Conservation (phyloP, 1,139 yeast species). For the Pichia sp. region DNA sequence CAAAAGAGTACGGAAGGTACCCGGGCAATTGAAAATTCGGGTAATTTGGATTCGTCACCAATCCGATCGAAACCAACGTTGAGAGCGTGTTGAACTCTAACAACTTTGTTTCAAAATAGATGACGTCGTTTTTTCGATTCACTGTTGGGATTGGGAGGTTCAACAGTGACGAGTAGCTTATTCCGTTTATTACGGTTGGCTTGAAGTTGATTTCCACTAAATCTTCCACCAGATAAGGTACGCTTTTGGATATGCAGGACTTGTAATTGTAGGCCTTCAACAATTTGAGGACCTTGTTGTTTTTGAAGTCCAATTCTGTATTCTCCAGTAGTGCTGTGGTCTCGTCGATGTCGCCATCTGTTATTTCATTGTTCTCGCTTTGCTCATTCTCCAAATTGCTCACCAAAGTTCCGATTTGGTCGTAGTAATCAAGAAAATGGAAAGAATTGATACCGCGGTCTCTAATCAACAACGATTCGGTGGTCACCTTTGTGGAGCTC, state of each 20-base stretch:
- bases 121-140: slow-evolving; percentile 56
- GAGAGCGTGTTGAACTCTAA: slow-evolving; percentile 43
- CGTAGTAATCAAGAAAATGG: slow-evolving; percentile 38
- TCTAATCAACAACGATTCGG: slow-evolving; percentile 34
- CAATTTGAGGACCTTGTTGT: slow-evolving; percentile 6
- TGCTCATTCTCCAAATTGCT: slow-evolving; percentile 20
- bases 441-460: slow-evolving; percentile 50
- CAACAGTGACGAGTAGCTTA: slow-evolving; percentile 40
- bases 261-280: slow-evolving; percentile 6
- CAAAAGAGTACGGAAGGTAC: slow-evolving; percentile 71
- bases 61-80: slow-evolving; percentile 65
- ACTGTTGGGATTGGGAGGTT: slow-evolving; percentile 62
- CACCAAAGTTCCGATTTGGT: slow-evolving; percentile 27
- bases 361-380: slow-evolving; percentile 4
- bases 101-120: slow-evolving; percentile 68
- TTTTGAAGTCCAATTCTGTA: slow-evolving; percentile 20
- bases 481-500: slow-evolving; percentile 33
- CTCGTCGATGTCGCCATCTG: slow-evolving; percentile 17
- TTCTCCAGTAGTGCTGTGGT: slow-evolving; percentile 6
- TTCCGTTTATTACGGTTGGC: slow-evolving; percentile 34
- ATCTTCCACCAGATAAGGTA: slow-evolving; percentile 50
- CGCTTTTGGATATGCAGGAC: neutral
- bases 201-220: slow-evolving; percentile 56
- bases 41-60: slow-evolving; percentile 75
- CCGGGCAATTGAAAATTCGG: slow-evolving; percentile 91